These are phyloP conservation scores for Serendipita sp. DNA, from an alignment of 768 basidiomycete genomes.

Conservation along the genomic window DNA sequence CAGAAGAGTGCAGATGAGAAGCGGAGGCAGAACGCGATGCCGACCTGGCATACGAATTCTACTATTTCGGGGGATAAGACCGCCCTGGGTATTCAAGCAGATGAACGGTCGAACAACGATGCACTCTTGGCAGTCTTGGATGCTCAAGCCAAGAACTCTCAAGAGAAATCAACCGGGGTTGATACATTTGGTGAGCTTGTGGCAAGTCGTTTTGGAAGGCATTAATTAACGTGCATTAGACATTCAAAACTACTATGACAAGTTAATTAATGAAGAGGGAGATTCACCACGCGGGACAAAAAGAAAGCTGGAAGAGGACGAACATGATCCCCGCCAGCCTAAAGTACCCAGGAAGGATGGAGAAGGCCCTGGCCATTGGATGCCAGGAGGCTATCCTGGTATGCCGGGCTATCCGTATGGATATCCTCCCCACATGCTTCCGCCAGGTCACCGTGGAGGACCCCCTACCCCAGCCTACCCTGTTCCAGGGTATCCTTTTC, in stretches of 20 bases:
- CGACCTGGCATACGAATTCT: slow-evolving; percentile 89
- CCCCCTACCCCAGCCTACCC: neutral
- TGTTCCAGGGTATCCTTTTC: neutral
- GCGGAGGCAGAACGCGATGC: slow-evolving; percentile 73
- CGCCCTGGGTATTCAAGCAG: slow-evolving; percentile 55
- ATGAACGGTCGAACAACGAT: neutral
- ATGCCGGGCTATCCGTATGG: neutral
- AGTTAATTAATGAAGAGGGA: slow-evolving; percentile 1
- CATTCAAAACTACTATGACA: slow-evolving; percentile 8
- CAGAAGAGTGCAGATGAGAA: slow-evolving; percentile 72
- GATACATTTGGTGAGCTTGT: neutral
- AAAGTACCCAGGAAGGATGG: neutral
- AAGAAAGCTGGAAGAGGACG: neutral
- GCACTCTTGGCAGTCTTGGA: neutral
- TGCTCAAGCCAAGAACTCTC: neutral
- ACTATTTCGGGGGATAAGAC: slow-evolving; percentile 90
- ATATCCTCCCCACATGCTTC: slow-evolving; percentile 1
- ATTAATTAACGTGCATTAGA: neutral
- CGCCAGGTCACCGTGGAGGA: neutral
- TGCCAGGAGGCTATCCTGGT: neutral
- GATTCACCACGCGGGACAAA: neutral
- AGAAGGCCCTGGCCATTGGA: neutral
- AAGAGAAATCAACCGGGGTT: neutral
- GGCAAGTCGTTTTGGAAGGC: neutral
- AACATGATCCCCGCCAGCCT: neutral